Conservation (phyloP, 148 eudicot species). For the Vaccinium darrowii region DNA sequence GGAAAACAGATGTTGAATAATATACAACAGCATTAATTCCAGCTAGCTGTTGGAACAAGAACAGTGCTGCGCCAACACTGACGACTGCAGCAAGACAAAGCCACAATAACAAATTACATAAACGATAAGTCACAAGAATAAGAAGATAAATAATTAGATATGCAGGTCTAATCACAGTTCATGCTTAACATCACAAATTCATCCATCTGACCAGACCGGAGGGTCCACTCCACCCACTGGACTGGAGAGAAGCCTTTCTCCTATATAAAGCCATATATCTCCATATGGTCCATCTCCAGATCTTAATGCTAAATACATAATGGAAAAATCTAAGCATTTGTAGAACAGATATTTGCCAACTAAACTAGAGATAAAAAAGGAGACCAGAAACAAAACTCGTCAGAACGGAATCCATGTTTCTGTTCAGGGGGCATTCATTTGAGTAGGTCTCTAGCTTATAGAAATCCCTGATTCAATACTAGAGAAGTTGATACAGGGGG, state of each 20-base stretch:
- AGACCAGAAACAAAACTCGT: background rate
- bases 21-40: slow-evolving; percentile 98
- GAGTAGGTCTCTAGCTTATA: background rate
- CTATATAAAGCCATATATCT: background rate
- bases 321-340: background rate
- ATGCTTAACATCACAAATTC: background rate
- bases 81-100: slow-evolving; percentile 59
- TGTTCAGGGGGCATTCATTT: background rate
- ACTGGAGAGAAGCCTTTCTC: background rate
- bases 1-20: slow-evolving; percentile 94
- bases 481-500: background rate
- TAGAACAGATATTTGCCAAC: background rate
- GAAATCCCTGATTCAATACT: background rate
- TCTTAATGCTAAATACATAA: background rate
- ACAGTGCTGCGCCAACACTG: slow-evolving; percentile 93
- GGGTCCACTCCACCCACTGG: background rate
- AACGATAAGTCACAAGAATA: background rate
- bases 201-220: background rate
- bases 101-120: background rate
- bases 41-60: slow-evolving; percentile 94
- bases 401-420: background rate
- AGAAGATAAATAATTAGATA: background rate
- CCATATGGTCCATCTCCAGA: background rate
- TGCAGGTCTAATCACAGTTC: background rate
- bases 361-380: background rate